Evolutionary conservation across 768 basidiomycete species (phyloP), one percentile per base, ranked within the genome.

Genomic region (Sporobolomyces roseus): DNA sequence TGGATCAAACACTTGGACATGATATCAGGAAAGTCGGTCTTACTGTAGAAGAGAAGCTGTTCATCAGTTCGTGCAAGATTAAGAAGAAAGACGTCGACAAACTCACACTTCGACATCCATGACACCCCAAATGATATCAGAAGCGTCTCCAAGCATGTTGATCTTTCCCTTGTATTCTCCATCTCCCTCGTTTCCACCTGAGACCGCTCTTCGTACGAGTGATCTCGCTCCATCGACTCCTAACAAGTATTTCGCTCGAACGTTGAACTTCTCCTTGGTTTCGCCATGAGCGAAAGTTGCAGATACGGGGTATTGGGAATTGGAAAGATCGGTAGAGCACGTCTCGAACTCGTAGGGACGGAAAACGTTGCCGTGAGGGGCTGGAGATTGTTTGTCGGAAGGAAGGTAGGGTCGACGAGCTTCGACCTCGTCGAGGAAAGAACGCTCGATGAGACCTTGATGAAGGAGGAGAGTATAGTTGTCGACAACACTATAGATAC

Each of bases 11-110:
- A 79, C 72, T 73, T 72, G 25, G 49, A 51, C 69, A 68, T 68
- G 69, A 88, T 85, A 76, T 90, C 88, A 0, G 89, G 89, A 72
- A 89, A 88, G 75, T 89, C 79, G 8, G 87, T 89, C 41, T 85
- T 83, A 2, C 66, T 68, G 61, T 23, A 14, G 25, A 21, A 29
- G 25, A 85, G 46, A 83, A 74, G 62, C n/a, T n/a, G n/a, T n/a
- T n/a, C 84, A 80, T 50, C 46, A 58, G 46, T 16, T 2, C 4
- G 9, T 12, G 17, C 27, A 38, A 2, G 17, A 3, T 16, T 9
- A 35, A 19, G 46, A 36, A 10, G 25, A 4, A 41, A 33, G 58
- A 49, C 32, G 35, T 32, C 17, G 14, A 30, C 29, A 27, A 35
- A 48, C 45, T 32, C 27, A 63, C 55, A 73, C 67, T n/a, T 63